Percentiles rank a stretch among this genome's conserved stretches.
phyloP scores from a whole-genome alignment of 2,329 filamentous ascomycete species.

The Waltergamsia citrina region DNA sequence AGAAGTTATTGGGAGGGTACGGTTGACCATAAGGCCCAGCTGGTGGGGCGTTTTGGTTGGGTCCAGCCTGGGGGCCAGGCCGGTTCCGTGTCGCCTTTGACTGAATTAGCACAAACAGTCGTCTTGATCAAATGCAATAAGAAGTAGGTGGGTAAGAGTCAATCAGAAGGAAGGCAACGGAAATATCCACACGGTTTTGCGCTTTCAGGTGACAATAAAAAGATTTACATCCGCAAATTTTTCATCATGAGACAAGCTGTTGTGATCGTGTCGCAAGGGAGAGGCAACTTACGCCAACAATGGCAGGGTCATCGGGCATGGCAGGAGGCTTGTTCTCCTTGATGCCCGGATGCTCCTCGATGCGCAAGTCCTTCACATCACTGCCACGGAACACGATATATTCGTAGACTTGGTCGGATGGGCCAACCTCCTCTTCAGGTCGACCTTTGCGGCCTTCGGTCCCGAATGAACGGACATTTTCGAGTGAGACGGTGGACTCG shows the following conservation, averaged over 20 bases:
- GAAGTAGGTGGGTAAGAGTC: conserved; percentile 7
- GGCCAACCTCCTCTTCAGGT: conserved; percentile 71
- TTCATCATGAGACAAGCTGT: conserved; percentile 64
- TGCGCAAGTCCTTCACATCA: conserved; percentile 95
- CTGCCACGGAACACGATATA: conserved; percentile 98
- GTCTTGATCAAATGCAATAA: conserved; percentile 6
- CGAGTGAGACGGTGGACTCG: conserved; percentile 89
- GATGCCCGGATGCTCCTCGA: conserved; percentile 71
- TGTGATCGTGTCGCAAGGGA: conserved; percentile 4
- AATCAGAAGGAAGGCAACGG: conserved; percentile 99
- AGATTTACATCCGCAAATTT: conserved; percentile 97
- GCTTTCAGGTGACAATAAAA: conserved; percentile 69
- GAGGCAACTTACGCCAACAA: conserved; percentile 79
- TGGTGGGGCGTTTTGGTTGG: conserved; percentile 14
- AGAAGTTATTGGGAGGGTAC: conserved; percentile 36
- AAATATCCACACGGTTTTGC: conserved; percentile 96
- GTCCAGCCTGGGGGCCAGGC: conserved; percentile 19
- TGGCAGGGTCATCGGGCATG: conserved; percentile 90
- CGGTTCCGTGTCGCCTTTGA: conserved; percentile 20
- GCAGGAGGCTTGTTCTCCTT: conserved; percentile 67
- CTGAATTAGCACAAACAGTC: conserved; percentile 1
- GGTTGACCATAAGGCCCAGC: conserved; percentile 29
- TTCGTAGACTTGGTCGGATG: conserved; percentile 86
- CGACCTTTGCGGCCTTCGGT: conserved; percentile 81
- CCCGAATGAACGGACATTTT: conserved; percentile 90